Evolutionary conservation across 805 yeast genomes (phyloP), one percentile per base, ranked within the genome.

Genomic region (Zygoascus bituminiphila): DNA sequence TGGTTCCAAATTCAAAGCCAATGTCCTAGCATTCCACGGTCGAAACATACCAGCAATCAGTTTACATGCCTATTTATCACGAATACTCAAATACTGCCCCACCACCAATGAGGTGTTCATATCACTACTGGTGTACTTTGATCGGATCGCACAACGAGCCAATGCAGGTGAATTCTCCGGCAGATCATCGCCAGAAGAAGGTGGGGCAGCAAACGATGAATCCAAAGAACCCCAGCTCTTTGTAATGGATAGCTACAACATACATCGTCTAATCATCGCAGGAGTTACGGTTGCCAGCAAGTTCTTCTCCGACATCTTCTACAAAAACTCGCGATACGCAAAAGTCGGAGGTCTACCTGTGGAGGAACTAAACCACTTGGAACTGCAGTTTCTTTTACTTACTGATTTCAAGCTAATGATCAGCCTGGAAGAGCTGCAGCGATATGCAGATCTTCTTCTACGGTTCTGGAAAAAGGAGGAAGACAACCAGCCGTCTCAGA

Each of bases 71-170:
- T 93, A 93, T 63, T 73, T 93, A 51, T 77, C 87, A 39, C 79
- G 98, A 61, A 91, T 93, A 24, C 77, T 91, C 63, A 91, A 91
- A 66, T 93, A 93, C 68, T 93, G 99, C 65, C 98, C 99, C 0
- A 93, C 93, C n/a, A 89, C 98, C 2, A 91, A 91, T 66, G 98
- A 93, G 63, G 98, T 93, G 29, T 93, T 89, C 65, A 69, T 93
- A 43, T 82, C 96, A 35, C 68, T 93, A 31, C 72, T 93, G 58
- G 97, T 93, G 25, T 93, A 93, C 65, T 88, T 93, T 68, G 99
- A 93, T 67, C 72, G 98, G 53, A 88, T 91, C 41, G 93, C 95
- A 17, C 86, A 86, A 60, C 75, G 86, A 53, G 88, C 93, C 39
- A 84, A 85, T 54, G 47, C 58, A 15, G 52, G 54, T 19, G 57